These are phyloP conservation scores for Myrica gale DNA, from an alignment of 306 rosid genomes.

Conservation along the genomic window DNA sequence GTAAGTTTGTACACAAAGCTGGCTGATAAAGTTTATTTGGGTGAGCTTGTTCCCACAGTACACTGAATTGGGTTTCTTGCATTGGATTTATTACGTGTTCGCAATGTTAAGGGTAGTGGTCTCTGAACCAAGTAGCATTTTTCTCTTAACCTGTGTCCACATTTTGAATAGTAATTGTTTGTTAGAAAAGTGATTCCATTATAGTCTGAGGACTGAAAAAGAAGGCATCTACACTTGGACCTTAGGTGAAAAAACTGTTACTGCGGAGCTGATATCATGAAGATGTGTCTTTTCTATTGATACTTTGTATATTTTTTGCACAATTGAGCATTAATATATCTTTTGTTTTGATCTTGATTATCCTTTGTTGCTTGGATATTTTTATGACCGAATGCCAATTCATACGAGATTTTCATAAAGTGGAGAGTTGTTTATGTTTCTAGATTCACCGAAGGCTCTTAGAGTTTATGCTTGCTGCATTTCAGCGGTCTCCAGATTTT, in stretches of 20 bases:
- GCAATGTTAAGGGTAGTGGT: not conserved
- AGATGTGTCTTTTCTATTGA: not conserved
- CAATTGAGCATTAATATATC: not conserved
- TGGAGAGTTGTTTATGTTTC: slow-evolving; percentile 24
- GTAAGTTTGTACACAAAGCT: not conserved
- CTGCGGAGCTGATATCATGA: not conserved
- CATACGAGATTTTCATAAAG: not conserved
- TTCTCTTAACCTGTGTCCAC: not conserved
- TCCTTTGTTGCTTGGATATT: slow-evolving; percentile 8
- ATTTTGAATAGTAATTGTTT: too few species aligned
- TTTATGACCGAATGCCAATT: not conserved
- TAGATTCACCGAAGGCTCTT: slow-evolving; percentile 82
- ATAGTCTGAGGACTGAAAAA: too few species aligned
- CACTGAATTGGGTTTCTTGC: not conserved
- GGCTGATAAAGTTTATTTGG: not conserved
- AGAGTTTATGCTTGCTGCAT: slow-evolving; percentile 86
- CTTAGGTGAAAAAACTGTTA: not conserved
- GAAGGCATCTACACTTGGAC: too few species aligned
- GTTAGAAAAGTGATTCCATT: too few species aligned
- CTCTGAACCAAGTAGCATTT: not conserved
- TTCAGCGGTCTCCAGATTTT: slow-evolving; percentile 78
- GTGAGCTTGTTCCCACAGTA: not conserved
- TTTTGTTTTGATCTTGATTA: not conserved
- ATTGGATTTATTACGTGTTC: not conserved
- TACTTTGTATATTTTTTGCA: not conserved